Evolutionary conservation across 441 rosid species (phyloP), one percentile per base, ranked within the genome.

Genomic region (Gossypium aridum): DNA sequence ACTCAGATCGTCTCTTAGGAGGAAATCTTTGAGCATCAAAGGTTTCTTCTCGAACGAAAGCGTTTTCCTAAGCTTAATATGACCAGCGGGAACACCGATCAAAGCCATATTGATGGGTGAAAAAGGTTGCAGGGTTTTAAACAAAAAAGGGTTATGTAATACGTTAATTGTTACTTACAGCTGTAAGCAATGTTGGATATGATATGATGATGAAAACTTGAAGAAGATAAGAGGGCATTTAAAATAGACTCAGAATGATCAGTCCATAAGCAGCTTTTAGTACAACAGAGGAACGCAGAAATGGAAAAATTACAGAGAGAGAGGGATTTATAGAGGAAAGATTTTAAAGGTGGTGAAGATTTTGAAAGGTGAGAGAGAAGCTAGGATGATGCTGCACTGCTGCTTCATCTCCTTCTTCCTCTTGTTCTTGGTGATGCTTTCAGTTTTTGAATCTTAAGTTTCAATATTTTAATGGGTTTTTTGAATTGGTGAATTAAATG

Each of bases 1-100:
- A 74, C 93, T 84, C 54, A 87, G 80, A 83, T 93, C 96, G 61
- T 88, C 96, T 3, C 73, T 77, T 23, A 93, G 86, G 28, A 93
- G 86, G 76, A 79, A 87, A 72, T 91, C 96, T 81, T 85, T 88
- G 31, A 90, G 87, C 86, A 82, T 72, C 79, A 86, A 70, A 4
- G 85, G 85, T 70, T 66, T 88, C 45, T 72, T 62, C 16, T 78
- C 77, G 1, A 64, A 28, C 9, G 68, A 66, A 47, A 76, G 13
- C 28, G 70, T 55, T 70, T 80, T 84, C 12, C 63, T 53, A 26
- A 67, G 78, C 63, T 71, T 80, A 51, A 25, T 45, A 26, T 65
- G 78, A 37, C 79, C 78, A 16, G 47, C 14, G 17, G 77, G 23
- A 7, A 22, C 34, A 43, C 56, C 65, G 43, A 76, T 57, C 57